Evolutionary conservation across 306 rosid species (phyloP).

Genomic region (Pyrus communis): DNA sequence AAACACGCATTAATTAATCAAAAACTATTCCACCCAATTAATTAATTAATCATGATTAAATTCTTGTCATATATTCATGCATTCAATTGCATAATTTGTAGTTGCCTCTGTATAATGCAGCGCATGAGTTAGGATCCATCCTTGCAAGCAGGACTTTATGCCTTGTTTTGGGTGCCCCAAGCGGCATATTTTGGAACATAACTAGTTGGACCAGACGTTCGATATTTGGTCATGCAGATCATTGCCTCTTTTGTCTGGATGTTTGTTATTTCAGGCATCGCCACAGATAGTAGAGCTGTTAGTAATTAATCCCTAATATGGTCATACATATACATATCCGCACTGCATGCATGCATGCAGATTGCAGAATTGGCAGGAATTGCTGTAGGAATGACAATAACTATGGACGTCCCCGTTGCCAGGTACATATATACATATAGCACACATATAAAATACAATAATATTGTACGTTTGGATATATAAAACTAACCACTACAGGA

Average conservation of each 20-base stretch:
- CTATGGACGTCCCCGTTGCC: slow-evolving; percentile 45
- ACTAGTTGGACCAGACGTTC: slow-evolving; percentile 38
- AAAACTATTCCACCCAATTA: no score
- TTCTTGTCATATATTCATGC: neutral
- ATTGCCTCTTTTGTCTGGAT: slow-evolving; percentile 49
- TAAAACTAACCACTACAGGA: neutral
- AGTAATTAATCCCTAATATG: slow-evolving; percentile 1
- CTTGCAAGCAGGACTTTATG: slow-evolving; percentile 58
- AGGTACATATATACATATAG: slow-evolving; percentile 31
- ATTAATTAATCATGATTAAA: no score
- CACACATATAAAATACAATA: neutral
- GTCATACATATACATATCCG: neutral
- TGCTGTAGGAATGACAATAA: slow-evolving; percentile 56
- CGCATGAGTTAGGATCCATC: slow-evolving; percentile 42
- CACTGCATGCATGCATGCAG: slow-evolving; percentile 14
- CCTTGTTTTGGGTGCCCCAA: slow-evolving; percentile 25
- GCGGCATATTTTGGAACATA: slow-evolving; percentile 40
- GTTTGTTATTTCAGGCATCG: slow-evolving; percentile 65
- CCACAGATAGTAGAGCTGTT: slow-evolving; percentile 72
- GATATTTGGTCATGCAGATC: slow-evolving; percentile 47
- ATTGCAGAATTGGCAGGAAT: slow-evolving; percentile 64
- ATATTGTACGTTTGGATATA: neutral
- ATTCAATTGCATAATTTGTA: slow-evolving; percentile 2
- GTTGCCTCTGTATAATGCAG: slow-evolving; percentile 48
- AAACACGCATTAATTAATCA: slow-evolving; percentile 26